Conservation (phyloP, 106 monocot genomes). For the Dendrobium officinale region DNA sequence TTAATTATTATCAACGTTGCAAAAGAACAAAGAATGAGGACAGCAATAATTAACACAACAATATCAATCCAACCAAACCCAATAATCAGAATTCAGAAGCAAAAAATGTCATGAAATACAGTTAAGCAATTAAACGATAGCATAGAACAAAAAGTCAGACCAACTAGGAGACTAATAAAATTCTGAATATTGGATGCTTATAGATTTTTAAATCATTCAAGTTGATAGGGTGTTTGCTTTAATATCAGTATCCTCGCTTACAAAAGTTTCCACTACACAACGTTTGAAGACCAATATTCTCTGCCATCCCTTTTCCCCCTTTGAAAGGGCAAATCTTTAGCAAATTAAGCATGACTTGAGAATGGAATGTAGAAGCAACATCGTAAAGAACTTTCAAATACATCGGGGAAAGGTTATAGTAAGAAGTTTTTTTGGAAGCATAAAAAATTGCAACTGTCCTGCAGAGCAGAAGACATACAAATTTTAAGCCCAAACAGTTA, state of each 20-base stretch:
- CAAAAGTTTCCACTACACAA: background rate
- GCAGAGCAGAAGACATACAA: background rate
- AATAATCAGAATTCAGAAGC: background rate
- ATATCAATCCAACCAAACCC: background rate
- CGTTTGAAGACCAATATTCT: background rate
- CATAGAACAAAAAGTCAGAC: background rate
- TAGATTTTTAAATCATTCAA: background rate
- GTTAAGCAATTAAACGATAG: background rate
- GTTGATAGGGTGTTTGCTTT: background rate
- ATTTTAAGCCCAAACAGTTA: background rate
- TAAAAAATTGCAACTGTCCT: background rate
- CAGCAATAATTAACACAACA: background rate
- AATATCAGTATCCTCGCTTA: background rate
- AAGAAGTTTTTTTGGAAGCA: background rate
- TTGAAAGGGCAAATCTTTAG: background rate
- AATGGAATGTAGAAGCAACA: background rate
- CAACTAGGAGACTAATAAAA: background rate
- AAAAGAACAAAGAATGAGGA: background rate
- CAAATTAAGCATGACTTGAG: background rate
- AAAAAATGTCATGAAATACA: background rate
- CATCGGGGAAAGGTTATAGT: background rate
- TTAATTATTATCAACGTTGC: background rate
- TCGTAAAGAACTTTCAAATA: background rate
- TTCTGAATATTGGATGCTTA: background rate
- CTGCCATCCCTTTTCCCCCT: no score